These are phyloP conservation scores for Plantago rigida DNA, from an alignment of 305 asterid species.

Conservation along the genomic window DNA sequence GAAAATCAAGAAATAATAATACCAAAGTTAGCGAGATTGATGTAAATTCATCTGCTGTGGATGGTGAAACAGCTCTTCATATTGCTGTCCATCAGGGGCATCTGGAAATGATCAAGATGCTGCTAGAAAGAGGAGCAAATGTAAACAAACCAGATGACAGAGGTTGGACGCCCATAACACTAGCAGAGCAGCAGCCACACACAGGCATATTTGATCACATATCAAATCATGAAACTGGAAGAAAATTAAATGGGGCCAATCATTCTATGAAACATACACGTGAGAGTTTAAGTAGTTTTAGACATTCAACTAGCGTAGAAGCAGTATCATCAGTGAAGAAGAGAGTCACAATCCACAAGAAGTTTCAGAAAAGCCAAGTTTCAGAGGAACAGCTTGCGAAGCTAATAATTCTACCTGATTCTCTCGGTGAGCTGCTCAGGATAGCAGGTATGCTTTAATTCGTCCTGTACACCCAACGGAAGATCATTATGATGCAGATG, in stretches of 20 bases:
- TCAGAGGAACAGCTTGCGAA: conserved; percentile 37
- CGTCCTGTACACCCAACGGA: not conserved
- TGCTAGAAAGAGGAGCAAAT: conserved; percentile 47
- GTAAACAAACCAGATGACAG: conserved; percentile 34
- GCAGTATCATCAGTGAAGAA: conserved; percentile 34
- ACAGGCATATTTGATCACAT: conserved; percentile 42
- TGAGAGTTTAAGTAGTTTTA: not conserved
- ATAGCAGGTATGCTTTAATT: conserved; percentile 47
- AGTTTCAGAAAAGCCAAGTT: conserved; percentile 25
- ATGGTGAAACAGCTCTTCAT: conserved; percentile 40
- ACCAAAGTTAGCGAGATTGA: conserved; percentile 26
- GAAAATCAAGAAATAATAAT: conserved; percentile 23
- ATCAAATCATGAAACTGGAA: conserved; percentile 31
- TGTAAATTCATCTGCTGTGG: conserved; percentile 31
- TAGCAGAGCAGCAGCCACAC: conserved; percentile 37
- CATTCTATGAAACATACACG: conserved; percentile 19
- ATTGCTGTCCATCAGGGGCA: conserved; percentile 40
- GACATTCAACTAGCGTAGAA: not conserved
- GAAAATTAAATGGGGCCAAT: conserved; percentile 27
- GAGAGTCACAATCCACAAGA: conserved; percentile 70
- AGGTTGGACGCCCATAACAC: conserved; percentile 41
- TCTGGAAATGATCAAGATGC: conserved; percentile 33
- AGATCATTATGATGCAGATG: not conserved
- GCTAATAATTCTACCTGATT: conserved; percentile 69
- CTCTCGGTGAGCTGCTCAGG: conserved; percentile 48